These are phyloP conservation scores for Yamadazyma pseudoaaseri DNA, from an alignment of 1,139 yeast species.

Conservation along the genomic window DNA sequence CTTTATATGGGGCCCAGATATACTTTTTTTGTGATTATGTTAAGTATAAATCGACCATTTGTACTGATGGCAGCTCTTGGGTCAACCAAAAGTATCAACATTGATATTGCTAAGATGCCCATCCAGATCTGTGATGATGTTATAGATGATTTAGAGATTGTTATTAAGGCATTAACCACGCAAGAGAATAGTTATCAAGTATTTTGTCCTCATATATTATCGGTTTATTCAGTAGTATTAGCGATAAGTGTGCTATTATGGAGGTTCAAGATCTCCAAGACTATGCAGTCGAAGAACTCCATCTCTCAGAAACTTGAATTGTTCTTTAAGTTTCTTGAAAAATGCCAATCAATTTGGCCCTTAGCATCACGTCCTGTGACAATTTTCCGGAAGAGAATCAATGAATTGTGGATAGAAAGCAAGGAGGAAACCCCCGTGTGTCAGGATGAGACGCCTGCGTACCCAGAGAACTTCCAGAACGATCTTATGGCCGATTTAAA, in stretches of 20 bases:
- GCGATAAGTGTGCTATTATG: slow-evolving; percentile 13
- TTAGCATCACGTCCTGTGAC: slow-evolving; percentile 9
- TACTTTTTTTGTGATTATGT: slow-evolving; percentile 12
- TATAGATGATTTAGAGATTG: slow-evolving; percentile 13
- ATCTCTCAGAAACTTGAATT: slow-evolving; percentile 5
- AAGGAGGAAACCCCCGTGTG: background rate
- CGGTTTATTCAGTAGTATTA: slow-evolving; percentile 11
- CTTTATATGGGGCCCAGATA: slow-evolving; percentile 13
- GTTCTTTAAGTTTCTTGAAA: slow-evolving; percentile 9
- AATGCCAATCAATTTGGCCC: slow-evolving; percentile 10
- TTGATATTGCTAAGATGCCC: slow-evolving; percentile 7
- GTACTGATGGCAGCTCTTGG: slow-evolving; percentile 12
- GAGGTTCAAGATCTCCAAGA: slow-evolving; percentile 9
- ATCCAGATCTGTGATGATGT: slow-evolving; percentile 13
- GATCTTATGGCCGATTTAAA: background rate
- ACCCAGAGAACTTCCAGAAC: background rate
- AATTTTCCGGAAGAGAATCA: slow-evolving; percentile 8
- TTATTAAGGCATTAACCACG: slow-evolving; percentile 8
- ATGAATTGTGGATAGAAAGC: slow-evolving; percentile 3
- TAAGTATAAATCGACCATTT: slow-evolving; percentile 14
- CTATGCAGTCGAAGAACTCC: slow-evolving; percentile 1
- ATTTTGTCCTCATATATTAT: slow-evolving; percentile 11
- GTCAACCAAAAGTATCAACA: slow-evolving; percentile 8
- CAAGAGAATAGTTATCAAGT: slow-evolving; percentile 6
- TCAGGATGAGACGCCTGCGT: background rate